These are phyloP conservation scores for Diaporthe sp. DNA, from an alignment of 2,329 filamentous ascomycete genomes.

Conservation along the genomic window DNA sequence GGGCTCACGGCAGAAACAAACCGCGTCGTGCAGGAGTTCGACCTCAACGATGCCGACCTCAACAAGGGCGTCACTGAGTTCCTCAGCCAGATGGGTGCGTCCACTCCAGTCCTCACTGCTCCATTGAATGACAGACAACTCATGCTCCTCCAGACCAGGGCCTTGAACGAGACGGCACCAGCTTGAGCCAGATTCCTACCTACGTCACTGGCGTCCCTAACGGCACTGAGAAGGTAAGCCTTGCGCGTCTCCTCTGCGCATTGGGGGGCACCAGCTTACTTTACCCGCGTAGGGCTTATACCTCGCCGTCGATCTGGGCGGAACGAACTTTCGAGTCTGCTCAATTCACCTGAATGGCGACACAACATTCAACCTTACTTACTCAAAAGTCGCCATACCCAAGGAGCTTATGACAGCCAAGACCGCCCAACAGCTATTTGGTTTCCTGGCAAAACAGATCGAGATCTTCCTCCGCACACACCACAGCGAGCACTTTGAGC, in stretches of 20 bases:
- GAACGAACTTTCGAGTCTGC: constrained; percentile 98
- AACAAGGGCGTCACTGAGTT: constrained; percentile 88
- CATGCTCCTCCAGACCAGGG: constrained; percentile 75
- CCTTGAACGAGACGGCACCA: constrained; percentile 80
- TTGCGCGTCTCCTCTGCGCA: neutral
- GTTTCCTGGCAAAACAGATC: constrained; percentile 93
- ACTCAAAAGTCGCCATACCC: constrained; percentile 92
- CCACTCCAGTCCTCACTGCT: constrained; percentile 5
- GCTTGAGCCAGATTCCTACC: constrained; percentile 94
- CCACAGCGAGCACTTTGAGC: constrained; percentile 87
- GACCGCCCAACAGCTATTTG: constrained; percentile 87
- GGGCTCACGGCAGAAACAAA: constrained; percentile 77
- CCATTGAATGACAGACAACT: constrained; percentile 31
- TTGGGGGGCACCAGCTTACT: constrained; percentile 14
- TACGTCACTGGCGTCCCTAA: constrained; percentile 97
- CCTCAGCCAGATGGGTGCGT: constrained; percentile 81
- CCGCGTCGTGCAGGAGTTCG: constrained; percentile 86
- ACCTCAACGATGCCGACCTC: constrained; percentile 82
- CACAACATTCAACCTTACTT: constrained; percentile 93
- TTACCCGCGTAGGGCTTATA: constrained; percentile 79
- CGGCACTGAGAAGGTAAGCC: constrained; percentile 90
- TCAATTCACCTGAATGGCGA: constrained; percentile 94
- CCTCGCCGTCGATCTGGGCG: constrained; percentile 96
- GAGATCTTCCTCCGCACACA: constrained; percentile 88
- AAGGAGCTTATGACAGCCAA: constrained; percentile 90